These are phyloP conservation scores for Meredithiella fracta DNA, from an alignment of 2,329 filamentous ascomycete species.

Conservation along the genomic window DNA sequence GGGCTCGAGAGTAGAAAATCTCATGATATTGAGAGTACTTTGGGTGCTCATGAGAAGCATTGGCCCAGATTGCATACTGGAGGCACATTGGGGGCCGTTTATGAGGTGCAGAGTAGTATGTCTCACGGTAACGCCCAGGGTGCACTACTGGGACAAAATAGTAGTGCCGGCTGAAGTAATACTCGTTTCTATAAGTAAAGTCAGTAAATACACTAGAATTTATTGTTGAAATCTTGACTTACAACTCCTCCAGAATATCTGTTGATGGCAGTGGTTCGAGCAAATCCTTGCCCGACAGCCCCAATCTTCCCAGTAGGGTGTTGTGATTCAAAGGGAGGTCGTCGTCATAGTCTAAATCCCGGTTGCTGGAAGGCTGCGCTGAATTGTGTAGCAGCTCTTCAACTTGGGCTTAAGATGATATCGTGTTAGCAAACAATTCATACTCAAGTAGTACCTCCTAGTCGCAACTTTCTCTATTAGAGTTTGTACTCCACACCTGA, in stretches of 20 bases:
- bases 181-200: slow-evolving; percentile 36
- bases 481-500: too few relatives aligned
- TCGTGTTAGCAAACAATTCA: background rate
- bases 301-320: background rate
- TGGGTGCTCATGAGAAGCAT: slow-evolving; percentile 53
- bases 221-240: slow-evolving; percentile 21
- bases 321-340: background rate
- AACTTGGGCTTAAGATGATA: slow-evolving; percentile 48
- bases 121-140: slow-evolving; percentile 54
- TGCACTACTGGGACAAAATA: slow-evolving; percentile 63
- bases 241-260: slow-evolving; percentile 73
- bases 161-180: slow-evolving; percentile 64
- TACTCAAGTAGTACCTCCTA: background rate
- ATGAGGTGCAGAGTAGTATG: slow-evolving; percentile 54
- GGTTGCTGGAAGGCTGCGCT: slow-evolving; percentile 23
- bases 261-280: slow-evolving; percentile 65
- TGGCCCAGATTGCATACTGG: slow-evolving; percentile 77
- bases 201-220: slow-evolving; percentile 3
- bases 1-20: slow-evolving; percentile 64
- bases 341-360: slow-evolving; percentile 18
- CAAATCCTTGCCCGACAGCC: slow-evolving; percentile 27
- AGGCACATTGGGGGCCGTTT: slow-evolving; percentile 68
- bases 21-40: slow-evolving; percentile 59
- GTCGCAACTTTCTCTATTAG: too few relatives aligned
- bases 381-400: slow-evolving; percentile 62